These are phyloP conservation scores for Metschnikowia bowlesiae DNA, from an alignment of 805 yeast genomes.

Conservation along the genomic window DNA sequence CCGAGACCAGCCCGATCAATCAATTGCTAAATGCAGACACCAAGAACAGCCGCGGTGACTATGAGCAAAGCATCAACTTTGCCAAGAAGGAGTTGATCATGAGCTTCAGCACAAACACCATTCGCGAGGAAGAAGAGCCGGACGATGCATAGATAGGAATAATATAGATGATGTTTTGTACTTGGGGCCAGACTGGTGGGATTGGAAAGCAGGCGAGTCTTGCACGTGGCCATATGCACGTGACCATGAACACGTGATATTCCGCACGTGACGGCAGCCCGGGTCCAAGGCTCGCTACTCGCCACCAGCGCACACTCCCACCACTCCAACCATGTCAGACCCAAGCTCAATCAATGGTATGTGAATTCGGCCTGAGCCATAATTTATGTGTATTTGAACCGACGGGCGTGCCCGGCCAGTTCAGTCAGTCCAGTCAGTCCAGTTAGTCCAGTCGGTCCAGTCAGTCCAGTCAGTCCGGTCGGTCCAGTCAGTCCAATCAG, in stretches of 20 bases:
- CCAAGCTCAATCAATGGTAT: constrained; percentile 72
- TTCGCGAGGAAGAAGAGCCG: constrained; percentile 39
- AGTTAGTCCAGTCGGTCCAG: too few species aligned
- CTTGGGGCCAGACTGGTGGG: too few species aligned
- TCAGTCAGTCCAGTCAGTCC: too few species aligned
- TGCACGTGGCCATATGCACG: not conserved
- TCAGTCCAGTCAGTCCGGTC: not conserved
- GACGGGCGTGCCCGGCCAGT: not conserved
- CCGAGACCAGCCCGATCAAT: constrained; percentile 31
- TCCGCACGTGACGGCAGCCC: too few species aligned
- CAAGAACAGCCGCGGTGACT: constrained; percentile 1
- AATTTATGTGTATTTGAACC: not conserved
- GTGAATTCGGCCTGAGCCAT: constrained; percentile 16
- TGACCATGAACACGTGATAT: not conserved
- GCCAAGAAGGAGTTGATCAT: constrained; percentile 20
- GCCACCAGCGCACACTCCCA: constrained; percentile 3
- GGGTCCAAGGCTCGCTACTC: constrained; percentile 1
- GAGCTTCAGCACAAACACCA: constrained; percentile 35
- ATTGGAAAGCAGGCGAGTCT: too few species aligned
- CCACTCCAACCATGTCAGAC: constrained; percentile 50
- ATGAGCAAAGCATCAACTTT: constrained; percentile 3
- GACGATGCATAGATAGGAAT: constrained; percentile 13
- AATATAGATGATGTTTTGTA: too few species aligned
- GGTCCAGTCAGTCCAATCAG: too few species aligned
- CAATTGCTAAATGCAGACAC: constrained; percentile 26